Evolutionary conservation across 306 rosid genomes (phyloP), one percentile per base, ranked within the genome.

Genomic region (Quercus agrifolia): DNA sequence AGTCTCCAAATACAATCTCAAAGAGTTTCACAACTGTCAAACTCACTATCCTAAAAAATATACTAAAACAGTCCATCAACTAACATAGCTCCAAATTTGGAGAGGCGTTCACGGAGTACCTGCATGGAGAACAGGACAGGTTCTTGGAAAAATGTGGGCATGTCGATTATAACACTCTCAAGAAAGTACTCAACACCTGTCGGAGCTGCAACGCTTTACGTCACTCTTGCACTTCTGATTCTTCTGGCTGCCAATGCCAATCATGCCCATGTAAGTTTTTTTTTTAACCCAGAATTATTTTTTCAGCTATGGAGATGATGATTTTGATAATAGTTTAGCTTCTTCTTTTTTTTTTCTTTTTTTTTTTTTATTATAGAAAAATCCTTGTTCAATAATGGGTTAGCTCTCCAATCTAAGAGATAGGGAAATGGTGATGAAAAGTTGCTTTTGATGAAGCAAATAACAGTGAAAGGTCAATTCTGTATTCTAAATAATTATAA

Each of bases 111-210:
- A 80, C 56, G 46, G 97, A 92, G 85, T 94, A 88, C 54, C 86
- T 89, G 75, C 87, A 83, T 52, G 94, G 88, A 28, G 97, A 92
- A 83, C 74, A 78, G 33, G 90, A 87, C 56, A 23, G 83, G 74
- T 74, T 86, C 30, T 20, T 91, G 81, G 94, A 87, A 17, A 87
- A 92, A 68, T 88, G 93, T 79, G 90, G 88, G 0, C 89, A 92
- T 73, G 88, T 94, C 10, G 97, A 92, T 80, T 94, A 92, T 31
- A 84, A 87, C 77, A 82, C 89, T 75, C 82, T 94, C 38, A 94
- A 94, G 85, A 89, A 89, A n/a, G 98, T 94, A 21, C 85, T 94
- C 10, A 92, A 89, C 88, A 89, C 81, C 68, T 94, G 98, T 74
- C 85, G 75, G 79, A 73, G 55, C 61, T 89, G 89, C n/a, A 86